A percentile compares a stretch with the other conserved stretches of the same genome.
Conservation (phyloP, 108 stramenopile genomes). For the Skeletonema tropicum region DNA sequence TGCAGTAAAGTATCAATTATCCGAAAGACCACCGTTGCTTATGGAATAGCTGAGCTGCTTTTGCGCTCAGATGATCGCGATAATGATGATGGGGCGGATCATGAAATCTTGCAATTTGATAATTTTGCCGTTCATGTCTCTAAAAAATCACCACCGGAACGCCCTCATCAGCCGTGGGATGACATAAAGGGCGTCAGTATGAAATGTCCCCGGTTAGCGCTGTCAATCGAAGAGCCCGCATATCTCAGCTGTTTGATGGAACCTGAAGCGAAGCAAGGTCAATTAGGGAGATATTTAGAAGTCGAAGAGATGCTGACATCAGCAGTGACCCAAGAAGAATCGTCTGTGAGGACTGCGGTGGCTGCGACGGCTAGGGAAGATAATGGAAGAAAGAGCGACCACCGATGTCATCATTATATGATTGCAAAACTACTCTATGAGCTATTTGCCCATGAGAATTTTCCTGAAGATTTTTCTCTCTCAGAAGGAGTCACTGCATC, state of each 20-base stretch:
- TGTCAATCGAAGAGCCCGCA: conserved; percentile 16
- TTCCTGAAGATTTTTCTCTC: too few relatives aligned
- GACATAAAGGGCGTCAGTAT: conserved; percentile 33
- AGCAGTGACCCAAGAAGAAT: neutral
- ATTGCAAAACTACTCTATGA: conserved; percentile 15
- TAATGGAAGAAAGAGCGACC: neutral
- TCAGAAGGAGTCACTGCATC: too few relatives aligned
- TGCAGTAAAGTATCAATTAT: neutral
- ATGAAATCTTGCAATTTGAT: neutral
- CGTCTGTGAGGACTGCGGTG: too few relatives aligned
- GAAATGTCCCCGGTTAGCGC: conserved; percentile 16
- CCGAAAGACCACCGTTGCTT: conserved; percentile 32
- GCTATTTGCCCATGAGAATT: conserved; percentile 18
- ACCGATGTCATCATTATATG: conserved; percentile 8
- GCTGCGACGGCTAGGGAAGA: neutral
- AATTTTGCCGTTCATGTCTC: conserved; percentile 20
- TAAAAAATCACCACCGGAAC: too few relatives aligned
- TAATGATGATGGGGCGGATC: too few relatives aligned
- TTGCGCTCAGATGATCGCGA: neutral
- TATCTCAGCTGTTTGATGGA: conserved; percentile 11
- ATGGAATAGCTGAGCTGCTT: conserved; percentile 33
- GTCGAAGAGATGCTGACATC: neutral
- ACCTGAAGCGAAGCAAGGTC: neutral
- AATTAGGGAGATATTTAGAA: conserved; percentile 17
- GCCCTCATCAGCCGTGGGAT: neutral